phyloP scores from a whole-genome alignment of 306 rosid genomes.

The Gynostemma pentaphyllum region DNA sequence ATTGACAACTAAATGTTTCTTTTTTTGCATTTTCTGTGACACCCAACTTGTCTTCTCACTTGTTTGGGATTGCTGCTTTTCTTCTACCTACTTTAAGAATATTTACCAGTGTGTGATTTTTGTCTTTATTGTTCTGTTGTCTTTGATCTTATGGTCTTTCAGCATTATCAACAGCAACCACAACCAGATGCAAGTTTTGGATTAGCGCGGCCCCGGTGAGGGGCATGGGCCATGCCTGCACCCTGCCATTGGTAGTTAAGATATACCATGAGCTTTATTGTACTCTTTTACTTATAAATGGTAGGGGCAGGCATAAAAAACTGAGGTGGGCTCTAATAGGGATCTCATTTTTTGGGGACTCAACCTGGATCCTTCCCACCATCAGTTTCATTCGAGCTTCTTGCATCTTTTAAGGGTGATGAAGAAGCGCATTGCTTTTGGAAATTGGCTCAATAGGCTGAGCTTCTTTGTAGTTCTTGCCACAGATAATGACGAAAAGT shows the following conservation, averaged over 20 bases:
- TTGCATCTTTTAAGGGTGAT: constrained; percentile 32
- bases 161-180: constrained; percentile 90
- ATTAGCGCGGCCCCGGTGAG: constrained; percentile 99
- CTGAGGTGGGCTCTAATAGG: constrained; percentile 54
- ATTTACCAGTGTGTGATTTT: background rate
- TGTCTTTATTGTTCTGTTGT: background rate
- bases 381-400: constrained; percentile 49
- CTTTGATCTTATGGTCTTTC: constrained; percentile 10
- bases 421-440: constrained; percentile 24
- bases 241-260: constrained; percentile 38
- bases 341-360: constrained; percentile 10
- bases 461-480: constrained; percentile 13
- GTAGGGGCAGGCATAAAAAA: constrained; percentile 83
- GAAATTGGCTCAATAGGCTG: background rate
- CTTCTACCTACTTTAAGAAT: background rate
- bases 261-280: constrained; percentile 20
- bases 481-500: constrained; percentile 22
- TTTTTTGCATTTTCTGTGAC: background rate
- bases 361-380: constrained; percentile 24
- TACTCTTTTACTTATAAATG: constrained; percentile 31
- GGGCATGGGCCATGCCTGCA: constrained; percentile 99
- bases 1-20: background rate
- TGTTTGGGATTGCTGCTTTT: background rate
- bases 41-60: background rate
- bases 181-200: constrained; percentile 89